phyloP scores from a whole-genome alignment of 164 flowering plant species.

The Magnolia changhungtana region DNA sequence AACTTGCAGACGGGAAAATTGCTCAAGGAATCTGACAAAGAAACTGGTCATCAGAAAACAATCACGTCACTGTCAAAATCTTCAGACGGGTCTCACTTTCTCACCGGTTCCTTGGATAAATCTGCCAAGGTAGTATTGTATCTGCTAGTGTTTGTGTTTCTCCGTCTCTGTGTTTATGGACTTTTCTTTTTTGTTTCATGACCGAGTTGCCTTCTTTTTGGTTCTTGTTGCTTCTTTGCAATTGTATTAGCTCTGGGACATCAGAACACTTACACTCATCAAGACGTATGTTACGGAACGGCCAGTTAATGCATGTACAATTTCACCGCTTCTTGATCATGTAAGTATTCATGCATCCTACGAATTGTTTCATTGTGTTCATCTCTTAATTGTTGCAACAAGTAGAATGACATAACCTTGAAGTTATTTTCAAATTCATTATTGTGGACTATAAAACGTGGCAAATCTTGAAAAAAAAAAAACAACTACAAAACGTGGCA shows the following conservation, averaged over 20 bases:
- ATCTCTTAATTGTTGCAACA: no score
- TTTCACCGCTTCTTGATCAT: slow-evolving; percentile 94
- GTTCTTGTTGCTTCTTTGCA: not conserved
- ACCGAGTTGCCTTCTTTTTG: not conserved
- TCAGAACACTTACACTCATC: slow-evolving; percentile 66
- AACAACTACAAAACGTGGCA: no score
- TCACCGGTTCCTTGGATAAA: slow-evolving; percentile 86
- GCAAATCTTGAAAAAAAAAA: no score
- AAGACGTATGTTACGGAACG: slow-evolving; percentile 87
- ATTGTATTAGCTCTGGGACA: slow-evolving; percentile 80
- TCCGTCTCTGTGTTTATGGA: not conserved
- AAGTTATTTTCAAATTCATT: no score
- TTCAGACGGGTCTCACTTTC: slow-evolving; percentile 75
- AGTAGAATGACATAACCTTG: no score
- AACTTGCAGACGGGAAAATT: slow-evolving; percentile 76
- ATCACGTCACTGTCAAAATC: slow-evolving; percentile 80
- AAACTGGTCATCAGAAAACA: slow-evolving; percentile 72
- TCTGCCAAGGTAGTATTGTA: slow-evolving; percentile 66
- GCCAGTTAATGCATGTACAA: slow-evolving; percentile 91
- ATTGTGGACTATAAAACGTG: no score
- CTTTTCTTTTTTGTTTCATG: not conserved
- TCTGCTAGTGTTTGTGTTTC: not conserved
- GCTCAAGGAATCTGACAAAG: slow-evolving; percentile 72
- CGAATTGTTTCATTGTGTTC: no score
- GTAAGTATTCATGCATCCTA: slow-evolving; percentile 31